Percentiles rank a stretch among this genome's conserved stretches.
phyloP scores from a whole-genome alignment of 148 eudicot genomes.

The Camellia sinensis region DNA sequence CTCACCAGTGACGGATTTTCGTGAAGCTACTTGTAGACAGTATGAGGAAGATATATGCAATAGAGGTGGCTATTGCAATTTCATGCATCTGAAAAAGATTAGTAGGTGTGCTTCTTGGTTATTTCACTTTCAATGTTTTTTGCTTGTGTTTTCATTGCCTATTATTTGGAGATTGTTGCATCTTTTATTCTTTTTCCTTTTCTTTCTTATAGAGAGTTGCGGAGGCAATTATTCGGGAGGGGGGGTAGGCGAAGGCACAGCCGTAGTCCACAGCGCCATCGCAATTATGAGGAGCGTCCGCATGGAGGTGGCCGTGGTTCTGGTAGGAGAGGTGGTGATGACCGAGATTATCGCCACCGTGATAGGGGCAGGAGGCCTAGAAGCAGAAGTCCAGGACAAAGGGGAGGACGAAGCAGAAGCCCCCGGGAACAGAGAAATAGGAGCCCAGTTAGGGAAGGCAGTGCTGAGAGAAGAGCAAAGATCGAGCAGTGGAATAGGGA shows the following conservation, averaged over 20 bases:
- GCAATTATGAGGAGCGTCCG: conserved; percentile 63
- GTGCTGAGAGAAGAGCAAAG: conserved; percentile 97
- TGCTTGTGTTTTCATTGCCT: conserved; percentile 1
- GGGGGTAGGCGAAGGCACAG: conserved; percentile 65
- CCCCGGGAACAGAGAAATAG: conserved; percentile 77
- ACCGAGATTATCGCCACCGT: conserved; percentile 52
- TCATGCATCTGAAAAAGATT: conserved; percentile 93
- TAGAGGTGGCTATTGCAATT: conserved; percentile 93
- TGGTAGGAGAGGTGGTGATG: conserved; percentile 82
- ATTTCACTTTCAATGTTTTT: background rate
- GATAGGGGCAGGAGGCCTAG: conserved; percentile 80
- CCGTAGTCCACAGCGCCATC: conserved; percentile 65
- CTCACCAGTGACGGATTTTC: conserved; percentile 95
- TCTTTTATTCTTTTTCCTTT: background rate
- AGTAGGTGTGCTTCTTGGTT: conserved; percentile 56
- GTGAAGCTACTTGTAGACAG: conserved; percentile 95
- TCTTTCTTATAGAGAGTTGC: conserved; percentile 58
- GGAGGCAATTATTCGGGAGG: conserved; percentile 80
- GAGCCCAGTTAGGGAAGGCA: conserved; percentile 82
- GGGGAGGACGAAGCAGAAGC: conserved; percentile 85
- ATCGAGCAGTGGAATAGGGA: conserved; percentile 98
- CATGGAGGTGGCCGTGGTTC: conserved; percentile 63
- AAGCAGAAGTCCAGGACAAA: conserved; percentile 88
- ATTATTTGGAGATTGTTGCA: background rate
- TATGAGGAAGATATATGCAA: conserved; percentile 90